Conservation (phyloP, 345 rosid species). For the Angophora floribunda region DNA sequence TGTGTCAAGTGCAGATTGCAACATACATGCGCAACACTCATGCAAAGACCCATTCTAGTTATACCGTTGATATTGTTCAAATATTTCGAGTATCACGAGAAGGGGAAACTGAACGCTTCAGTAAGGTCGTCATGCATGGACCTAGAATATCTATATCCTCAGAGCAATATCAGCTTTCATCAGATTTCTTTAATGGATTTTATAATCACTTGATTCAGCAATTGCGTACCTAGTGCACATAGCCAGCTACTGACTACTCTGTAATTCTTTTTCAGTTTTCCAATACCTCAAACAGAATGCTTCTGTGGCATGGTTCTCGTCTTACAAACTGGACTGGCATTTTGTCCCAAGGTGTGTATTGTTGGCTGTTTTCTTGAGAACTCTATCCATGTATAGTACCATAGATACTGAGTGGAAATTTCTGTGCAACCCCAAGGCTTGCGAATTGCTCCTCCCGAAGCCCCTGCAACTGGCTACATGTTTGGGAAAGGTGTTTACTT, state of each 20-base stretch:
- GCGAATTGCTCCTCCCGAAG: conserved; percentile 96
- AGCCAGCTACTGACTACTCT: background rate
- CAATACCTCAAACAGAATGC: conserved; percentile 54
- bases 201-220: background rate
- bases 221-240: background rate
- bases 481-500: conserved; percentile 97
- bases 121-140: conserved; percentile 29
- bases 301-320: conserved; percentile 93
- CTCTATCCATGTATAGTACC: background rate
- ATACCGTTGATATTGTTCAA: conserved; percentile 59
- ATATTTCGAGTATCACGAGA: conserved; percentile 55
- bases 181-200: background rate
- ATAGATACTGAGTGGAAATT: background rate
- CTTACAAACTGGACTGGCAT: conserved; percentile 98
- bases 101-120: conserved; percentile 50
- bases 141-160: background rate
- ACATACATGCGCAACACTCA: conserved; percentile 75
- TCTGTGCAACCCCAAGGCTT: conserved; percentile 42
- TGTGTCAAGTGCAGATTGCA: conserved; percentile 31
- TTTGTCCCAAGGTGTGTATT: conserved; percentile 71
- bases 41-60: conserved; percentile 77
- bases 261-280: conserved; percentile 40
- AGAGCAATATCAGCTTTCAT: background rate
- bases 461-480: conserved; percentile 88
- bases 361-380: background rate